A percentile compares a stretch with the other conserved stretches of the same genome.
Evolutionary conservation across 116 monocot species (phyloP).

Genomic region (Iris pallida): DNA sequence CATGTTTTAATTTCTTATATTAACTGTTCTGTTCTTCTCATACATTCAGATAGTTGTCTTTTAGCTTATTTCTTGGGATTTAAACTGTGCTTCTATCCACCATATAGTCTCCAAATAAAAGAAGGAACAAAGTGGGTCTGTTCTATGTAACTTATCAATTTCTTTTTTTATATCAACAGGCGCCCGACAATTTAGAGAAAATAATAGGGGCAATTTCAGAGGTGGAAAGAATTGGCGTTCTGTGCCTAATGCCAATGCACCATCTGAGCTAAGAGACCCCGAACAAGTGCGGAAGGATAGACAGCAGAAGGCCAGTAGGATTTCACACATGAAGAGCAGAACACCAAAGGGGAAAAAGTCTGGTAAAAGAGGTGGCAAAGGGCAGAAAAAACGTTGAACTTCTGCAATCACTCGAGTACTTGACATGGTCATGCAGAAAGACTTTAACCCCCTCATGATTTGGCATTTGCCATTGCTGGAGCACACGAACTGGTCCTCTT

Average conservation of each 20-base stretch:
- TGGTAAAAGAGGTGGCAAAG: constrained; percentile 20
- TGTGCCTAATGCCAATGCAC: constrained; percentile 53
- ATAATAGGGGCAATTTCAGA: constrained; percentile 25
- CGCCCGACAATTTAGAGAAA: constrained; percentile 18
- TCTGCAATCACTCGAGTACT: too few species aligned
- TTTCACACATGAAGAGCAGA: constrained; percentile 43
- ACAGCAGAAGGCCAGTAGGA: constrained; percentile 52
- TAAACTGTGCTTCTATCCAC: neutral
- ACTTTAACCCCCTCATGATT: too few species aligned
- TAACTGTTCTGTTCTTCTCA: too few species aligned
- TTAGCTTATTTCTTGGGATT: neutral
- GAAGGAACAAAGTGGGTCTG: too few species aligned
- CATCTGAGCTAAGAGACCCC: constrained; percentile 55
- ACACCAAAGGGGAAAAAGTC: constrained; percentile 41
- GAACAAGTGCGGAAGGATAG: constrained; percentile 77
- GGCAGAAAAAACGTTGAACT: constrained; percentile 3
- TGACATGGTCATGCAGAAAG: too few species aligned
- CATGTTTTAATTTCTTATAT: too few species aligned
- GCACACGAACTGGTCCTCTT: too few species aligned
- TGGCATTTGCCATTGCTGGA: too few species aligned
- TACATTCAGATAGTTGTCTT: too few species aligned
- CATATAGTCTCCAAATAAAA: too few species aligned
- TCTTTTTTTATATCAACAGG: constrained; percentile 14
- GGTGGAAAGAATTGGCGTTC: constrained; percentile 27
- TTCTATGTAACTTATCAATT: neutral